These are phyloP conservation scores for Apocynum venetum DNA, from an alignment of 257 asterid genomes.

Conservation along the genomic window DNA sequence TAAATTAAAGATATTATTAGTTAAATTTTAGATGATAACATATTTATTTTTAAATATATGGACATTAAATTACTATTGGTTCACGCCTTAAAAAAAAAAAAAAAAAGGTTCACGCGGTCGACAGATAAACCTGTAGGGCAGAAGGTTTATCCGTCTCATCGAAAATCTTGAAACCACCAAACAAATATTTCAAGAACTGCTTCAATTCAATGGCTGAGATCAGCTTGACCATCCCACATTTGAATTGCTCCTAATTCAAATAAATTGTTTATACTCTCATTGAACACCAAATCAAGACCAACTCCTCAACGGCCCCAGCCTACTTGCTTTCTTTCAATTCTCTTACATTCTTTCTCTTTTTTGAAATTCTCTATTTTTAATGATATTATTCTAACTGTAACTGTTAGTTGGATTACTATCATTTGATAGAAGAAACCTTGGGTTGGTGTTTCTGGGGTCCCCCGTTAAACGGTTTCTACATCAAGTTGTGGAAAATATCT, in stretches of 20 bases:
- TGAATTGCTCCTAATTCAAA: not conserved
- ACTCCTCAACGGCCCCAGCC: too few species aligned
- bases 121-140: too few species aligned
- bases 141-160: too few species aligned
- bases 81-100: too few species aligned
- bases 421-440: not conserved
- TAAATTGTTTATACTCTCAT: not conserved
- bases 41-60: too few species aligned
- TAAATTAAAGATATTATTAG: too few species aligned
- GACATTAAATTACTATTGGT: too few species aligned
- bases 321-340: not conserved
- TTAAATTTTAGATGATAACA: too few species aligned
- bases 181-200: too few species aligned
- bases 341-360: not conserved
- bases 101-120: not conserved
- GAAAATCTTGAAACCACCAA: too few species aligned
- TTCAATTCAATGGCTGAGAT: not conserved
- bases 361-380: not conserved
- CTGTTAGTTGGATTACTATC: not conserved
- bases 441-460: slow-evolving; percentile 9
- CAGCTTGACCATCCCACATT: not conserved
- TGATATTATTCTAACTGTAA: not conserved
- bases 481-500: not conserved
- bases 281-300: too few species aligned
- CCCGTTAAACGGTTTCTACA: not conserved